Evolutionary conservation across 768 basidiomycete genomes (phyloP).

Genomic region (Chalciporus pseudorubinellus): DNA sequence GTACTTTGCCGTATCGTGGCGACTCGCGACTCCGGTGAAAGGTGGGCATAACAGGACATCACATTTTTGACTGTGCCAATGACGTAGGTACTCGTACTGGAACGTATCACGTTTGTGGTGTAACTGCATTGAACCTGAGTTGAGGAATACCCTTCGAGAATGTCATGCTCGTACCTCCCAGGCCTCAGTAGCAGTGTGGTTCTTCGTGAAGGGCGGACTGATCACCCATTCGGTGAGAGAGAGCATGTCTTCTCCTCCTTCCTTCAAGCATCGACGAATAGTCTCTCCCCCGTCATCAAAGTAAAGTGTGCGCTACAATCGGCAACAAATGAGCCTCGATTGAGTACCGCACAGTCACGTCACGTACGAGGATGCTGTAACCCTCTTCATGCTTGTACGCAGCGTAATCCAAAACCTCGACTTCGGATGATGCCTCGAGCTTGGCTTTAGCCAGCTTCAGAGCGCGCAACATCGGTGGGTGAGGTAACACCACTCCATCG

Average conservation of each 20-base stretch:
- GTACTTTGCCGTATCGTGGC: constrained; percentile 35
- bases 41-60: constrained; percentile 40
- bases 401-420: constrained; percentile 30
- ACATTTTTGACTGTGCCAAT: constrained; percentile 37
- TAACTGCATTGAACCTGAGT: constrained; percentile 13
- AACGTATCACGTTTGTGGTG: constrained; percentile 28
- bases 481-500: constrained; percentile 34
- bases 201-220: constrained; percentile 19
- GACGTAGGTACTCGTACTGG: constrained; percentile 30
- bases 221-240: constrained; percentile 33
- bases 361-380: constrained; percentile 25
- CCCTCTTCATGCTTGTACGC: constrained; percentile 32
- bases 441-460: constrained; percentile 33
- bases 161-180: constrained; percentile 24
- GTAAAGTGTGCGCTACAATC: constrained; percentile 29
- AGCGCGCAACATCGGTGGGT: constrained; percentile 37
- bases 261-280: constrained; percentile 8
- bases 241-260: constrained; percentile 27
- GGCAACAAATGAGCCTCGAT: background rate
- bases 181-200: constrained; percentile 20
- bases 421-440: constrained; percentile 30
- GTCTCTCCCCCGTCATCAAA: constrained; percentile 33
- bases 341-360: background rate
- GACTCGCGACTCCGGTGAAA: constrained; percentile 34
- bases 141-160: background rate